Evolutionary conservation across 805 yeast genomes (phyloP).

Genomic region (Candida ortonii): DNA sequence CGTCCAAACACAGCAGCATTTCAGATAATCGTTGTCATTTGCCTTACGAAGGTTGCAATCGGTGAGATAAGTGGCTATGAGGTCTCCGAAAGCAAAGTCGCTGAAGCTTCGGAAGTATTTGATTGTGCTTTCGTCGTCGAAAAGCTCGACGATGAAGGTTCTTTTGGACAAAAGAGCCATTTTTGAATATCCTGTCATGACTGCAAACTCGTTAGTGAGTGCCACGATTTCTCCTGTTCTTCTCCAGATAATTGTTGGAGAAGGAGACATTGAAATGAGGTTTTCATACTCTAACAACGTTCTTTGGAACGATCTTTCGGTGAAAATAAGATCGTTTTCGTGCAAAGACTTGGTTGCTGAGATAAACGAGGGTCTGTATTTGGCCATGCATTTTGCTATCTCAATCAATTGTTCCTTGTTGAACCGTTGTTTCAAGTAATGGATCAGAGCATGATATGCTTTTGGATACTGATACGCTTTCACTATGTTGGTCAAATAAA

Average conservation of each 20-base stretch:
- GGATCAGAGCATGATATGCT: constrained; percentile 58
- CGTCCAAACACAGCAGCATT: constrained; percentile 81
- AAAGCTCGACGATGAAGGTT: constrained; percentile 71
- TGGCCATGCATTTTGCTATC: constrained; percentile 57
- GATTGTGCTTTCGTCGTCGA: constrained; percentile 76
- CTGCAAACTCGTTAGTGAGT: constrained; percentile 69
- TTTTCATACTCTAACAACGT: constrained; percentile 55
- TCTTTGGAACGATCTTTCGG: constrained; percentile 57
- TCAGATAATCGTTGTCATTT: constrained; percentile 38
- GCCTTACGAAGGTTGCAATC: constrained; percentile 45
- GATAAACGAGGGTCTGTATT: constrained; percentile 73
- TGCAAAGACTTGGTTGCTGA: constrained; percentile 71
- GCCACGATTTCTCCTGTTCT: constrained; percentile 84
- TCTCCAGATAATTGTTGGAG: constrained; percentile 84
- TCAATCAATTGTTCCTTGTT: constrained; percentile 35
- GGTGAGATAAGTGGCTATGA: constrained; percentile 51
- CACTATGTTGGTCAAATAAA: constrained; percentile 39
- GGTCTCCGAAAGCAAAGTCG: constrained; percentile 66
- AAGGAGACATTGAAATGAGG: constrained; percentile 57
- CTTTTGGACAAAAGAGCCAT: constrained; percentile 57
- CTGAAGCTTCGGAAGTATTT: constrained; percentile 72
- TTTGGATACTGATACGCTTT: constrained; percentile 60
- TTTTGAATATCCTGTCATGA: constrained; percentile 61
- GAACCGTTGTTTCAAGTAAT: constrained; percentile 52
- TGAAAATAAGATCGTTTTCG: constrained; percentile 66